These are phyloP conservation scores for Pisolithus tinctorius DNA, from an alignment of 768 basidiomycete genomes.

Conservation along the genomic window DNA sequence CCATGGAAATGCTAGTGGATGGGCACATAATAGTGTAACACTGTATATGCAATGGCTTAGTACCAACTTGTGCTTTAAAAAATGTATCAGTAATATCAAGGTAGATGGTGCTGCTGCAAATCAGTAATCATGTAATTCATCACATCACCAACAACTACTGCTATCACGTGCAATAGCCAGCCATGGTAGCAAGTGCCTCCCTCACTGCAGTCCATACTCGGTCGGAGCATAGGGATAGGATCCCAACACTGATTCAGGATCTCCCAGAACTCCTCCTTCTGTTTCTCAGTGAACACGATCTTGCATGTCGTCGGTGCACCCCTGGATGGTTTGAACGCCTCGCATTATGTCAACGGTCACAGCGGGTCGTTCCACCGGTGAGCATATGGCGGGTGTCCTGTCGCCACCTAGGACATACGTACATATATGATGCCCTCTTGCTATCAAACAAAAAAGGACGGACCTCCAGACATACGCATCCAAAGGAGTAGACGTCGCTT, in stretches of 20 bases:
- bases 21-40: too few species aligned
- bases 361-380: slow-evolving; percentile 47
- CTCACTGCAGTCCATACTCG: slow-evolving; percentile 37
- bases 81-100: too few species aligned
- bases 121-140: background rate
- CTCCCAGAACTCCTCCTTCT: slow-evolving; percentile 36
- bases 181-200: slow-evolving; percentile 7
- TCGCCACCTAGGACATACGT: slow-evolving; percentile 35
- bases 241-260: slow-evolving; percentile 44
- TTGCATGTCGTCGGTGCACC: slow-evolving; percentile 19
- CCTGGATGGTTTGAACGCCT: slow-evolving; percentile 42
- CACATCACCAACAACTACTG: background rate
- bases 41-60: too few species aligned
- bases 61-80: too few species aligned
- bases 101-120: too few species aligned
- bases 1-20: too few species aligned
- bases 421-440: background rate
- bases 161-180: slow-evolving; percentile 4
- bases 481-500: slow-evolving; percentile 59
- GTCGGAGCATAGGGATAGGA: slow-evolving; percentile 30
- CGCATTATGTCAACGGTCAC: slow-evolving; percentile 51
- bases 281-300: slow-evolving; percentile 8
- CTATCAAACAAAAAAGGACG: background rate
- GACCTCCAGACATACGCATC: slow-evolving; percentile 54
- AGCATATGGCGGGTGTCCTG: slow-evolving; percentile 45